Evolutionary conservation across 73 alveolate species (phyloP).

Genomic region (Blepharisma stoltei): DNA sequence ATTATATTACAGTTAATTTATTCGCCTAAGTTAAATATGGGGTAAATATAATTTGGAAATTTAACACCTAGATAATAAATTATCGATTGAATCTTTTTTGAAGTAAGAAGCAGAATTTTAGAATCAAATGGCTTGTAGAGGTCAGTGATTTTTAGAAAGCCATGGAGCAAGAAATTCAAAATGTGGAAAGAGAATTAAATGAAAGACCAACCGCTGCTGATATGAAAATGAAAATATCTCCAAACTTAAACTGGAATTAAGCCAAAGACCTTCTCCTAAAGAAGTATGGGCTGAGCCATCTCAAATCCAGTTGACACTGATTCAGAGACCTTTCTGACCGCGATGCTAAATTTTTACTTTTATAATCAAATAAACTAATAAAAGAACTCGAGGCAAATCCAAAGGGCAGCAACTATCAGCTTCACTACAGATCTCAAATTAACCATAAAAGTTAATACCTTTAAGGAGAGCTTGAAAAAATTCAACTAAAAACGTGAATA

Average conservation of each 20-base stretch:
- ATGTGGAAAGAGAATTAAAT: background rate
- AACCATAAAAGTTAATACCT: background rate
- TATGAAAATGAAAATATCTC: background rate
- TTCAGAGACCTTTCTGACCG: background rate
- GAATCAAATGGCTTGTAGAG: background rate
- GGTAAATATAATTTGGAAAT: too few species aligned
- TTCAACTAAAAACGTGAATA: background rate
- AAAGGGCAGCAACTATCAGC: background rate
- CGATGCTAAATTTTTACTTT: background rate
- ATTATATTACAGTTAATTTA: too few species aligned
- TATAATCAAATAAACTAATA: background rate
- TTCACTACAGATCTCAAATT: background rate
- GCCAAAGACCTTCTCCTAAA: background rate
- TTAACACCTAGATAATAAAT: too few species aligned
- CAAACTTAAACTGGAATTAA: too few species aligned
- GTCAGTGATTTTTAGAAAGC: too few species aligned
- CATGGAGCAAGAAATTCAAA: too few species aligned
- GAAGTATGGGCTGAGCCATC: background rate
- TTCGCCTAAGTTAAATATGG: too few species aligned
- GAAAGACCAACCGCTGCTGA: background rate
- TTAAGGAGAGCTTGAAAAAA: conserved; percentile 2
- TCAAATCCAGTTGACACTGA: background rate
- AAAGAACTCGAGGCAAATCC: background rate
- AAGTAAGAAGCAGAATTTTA: too few species aligned
- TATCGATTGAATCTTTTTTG: too few species aligned